phyloP scores from a whole-genome alignment of 345 rosid species.

The Citrus inodora region DNA sequence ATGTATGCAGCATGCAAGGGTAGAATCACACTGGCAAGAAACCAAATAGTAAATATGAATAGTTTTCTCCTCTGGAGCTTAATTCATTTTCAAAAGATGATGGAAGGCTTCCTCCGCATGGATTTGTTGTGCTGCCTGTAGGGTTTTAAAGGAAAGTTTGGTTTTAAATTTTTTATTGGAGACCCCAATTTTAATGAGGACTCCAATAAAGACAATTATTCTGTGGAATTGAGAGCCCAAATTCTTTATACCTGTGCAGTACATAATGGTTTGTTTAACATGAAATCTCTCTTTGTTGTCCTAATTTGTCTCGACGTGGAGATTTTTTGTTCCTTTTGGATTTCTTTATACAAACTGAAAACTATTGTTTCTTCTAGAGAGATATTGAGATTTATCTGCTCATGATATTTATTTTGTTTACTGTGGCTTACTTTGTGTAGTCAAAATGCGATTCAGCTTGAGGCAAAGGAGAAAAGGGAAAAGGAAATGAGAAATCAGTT shows the following conservation, averaged over 20 bases:
- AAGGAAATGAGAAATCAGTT: slow-evolving; percentile 63
- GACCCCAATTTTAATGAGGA: too few relatives aligned
- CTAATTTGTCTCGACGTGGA: neutral
- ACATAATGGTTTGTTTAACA: neutral
- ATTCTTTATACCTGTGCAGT: neutral
- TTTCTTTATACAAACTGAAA: neutral
- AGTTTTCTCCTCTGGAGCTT: neutral
- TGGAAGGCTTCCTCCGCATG: neutral
- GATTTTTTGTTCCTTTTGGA: neutral
- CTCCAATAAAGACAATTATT: neutral
- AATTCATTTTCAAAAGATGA: neutral
- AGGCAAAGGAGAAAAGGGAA: slow-evolving; percentile 74
- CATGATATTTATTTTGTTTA: neutral
- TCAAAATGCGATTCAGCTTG: slow-evolving; percentile 58
- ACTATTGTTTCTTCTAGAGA: neutral
- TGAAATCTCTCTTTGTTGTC: neutral
- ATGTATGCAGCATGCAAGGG: neutral
- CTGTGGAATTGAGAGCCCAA: neutral
- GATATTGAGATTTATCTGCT: neutral
- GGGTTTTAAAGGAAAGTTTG: too few relatives aligned
- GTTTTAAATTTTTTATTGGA: too few relatives aligned
- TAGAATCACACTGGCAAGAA: neutral
- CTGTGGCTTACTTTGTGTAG: slow-evolving; percentile 23
- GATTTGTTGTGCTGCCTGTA: neutral
- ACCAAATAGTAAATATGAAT: neutral